Base-by-base conservation (phyloP, 2,329 filamentous ascomycete genomes). In the Gremmenia infestans region DNA sequence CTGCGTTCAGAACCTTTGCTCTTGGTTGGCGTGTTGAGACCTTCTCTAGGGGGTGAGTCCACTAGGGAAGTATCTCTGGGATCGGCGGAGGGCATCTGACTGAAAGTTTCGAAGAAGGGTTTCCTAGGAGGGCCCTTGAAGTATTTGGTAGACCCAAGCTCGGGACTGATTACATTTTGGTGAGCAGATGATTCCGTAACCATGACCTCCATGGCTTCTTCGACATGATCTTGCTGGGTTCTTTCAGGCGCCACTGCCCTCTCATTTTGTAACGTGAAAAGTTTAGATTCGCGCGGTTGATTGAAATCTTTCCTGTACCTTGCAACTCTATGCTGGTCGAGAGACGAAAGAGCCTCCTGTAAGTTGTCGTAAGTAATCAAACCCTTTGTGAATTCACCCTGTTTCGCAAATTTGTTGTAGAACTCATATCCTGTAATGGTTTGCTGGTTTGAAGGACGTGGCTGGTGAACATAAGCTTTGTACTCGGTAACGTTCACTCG, bases 401-500 rank as follows among this genome's bases (percentile, higher is more conserved):
- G 37, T 0, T 64, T 50, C 5, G 66, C 60, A 15, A 65, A 52
- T 8, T 60, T 57, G 51, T 71, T 68, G 58, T 75, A 76, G 72
- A 75, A 81, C 25, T 76, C 65, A 3, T 76, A 65, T 1, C 73
- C 73, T 3, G 72, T 67, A 8, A 75, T 68, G 0, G 70, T 59
- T 22, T 47, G 32, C 14, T 9, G 45, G 45, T 9, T 63, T 2
- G 58, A 59, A 2, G 59, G 57, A 5, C 66, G 63, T 1, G 65
- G 54, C 2, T 63, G 61, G 2, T 63, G 53, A 23, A 76, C 70
- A 53, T 81, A 81, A 0, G 63, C 59, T 6, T 73, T 59, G 59
- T 74, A 83, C 0, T 73, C 71, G 1, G 64, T 65, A 1, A 73
- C 69, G 50, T 76, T 81, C 3, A 67, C 67, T 11, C 70, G 68